Conservation (phyloP, 495 filamentous ascomycete species). For the Lindgomyces ingoldianus region DNA sequence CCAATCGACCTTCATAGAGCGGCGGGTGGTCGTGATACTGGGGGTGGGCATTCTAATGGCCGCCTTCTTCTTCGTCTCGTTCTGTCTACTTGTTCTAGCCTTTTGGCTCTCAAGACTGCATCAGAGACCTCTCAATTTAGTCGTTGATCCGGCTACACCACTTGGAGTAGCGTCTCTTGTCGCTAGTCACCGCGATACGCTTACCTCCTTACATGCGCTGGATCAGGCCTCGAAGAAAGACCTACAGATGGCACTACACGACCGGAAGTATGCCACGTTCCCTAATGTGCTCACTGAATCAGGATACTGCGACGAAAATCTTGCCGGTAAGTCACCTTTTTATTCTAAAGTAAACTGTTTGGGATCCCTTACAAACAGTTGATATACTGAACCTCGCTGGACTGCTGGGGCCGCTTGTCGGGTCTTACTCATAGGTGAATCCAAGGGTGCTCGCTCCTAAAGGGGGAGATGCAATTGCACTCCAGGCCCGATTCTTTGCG, state of each 20-base stretch:
- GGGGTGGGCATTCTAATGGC: conserved; percentile 1
- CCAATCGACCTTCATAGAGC: not conserved
- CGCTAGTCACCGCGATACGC: not conserved
- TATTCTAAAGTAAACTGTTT: no score
- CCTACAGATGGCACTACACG: not conserved
- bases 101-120: conserved; percentile 3
- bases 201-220: not conserved
- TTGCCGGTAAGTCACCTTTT: not conserved
- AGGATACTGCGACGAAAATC: not conserved
- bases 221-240: not conserved
- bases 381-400: no score
- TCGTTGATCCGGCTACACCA: not conserved
- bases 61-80: conserved; percentile 6
- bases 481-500: no score
- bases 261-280: not conserved
- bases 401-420: not conserved
- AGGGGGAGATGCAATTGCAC: no score
- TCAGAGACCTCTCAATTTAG: conserved; percentile 3
- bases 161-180: not conserved
- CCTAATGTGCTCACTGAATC: not conserved
- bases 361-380: no score
- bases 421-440: not conserved
- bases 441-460: no score
- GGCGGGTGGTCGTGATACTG: not conserved
- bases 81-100: not conserved